phyloP scores from a whole-genome alignment of 768 basidiomycete genomes.

The Phaeotremella skinneri region DNA sequence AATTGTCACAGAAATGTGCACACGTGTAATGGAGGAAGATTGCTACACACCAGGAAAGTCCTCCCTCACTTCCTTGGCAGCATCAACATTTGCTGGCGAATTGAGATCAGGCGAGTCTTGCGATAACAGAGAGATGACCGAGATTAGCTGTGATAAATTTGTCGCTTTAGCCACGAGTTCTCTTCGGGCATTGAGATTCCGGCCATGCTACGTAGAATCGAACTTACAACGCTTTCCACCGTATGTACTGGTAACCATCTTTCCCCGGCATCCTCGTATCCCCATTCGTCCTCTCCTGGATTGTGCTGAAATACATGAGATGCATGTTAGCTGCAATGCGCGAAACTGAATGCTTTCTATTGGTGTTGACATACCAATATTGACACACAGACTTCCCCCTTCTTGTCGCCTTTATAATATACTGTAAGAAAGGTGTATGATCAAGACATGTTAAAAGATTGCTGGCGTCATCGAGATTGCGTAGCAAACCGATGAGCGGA shows the following conservation, averaged over 20 bases:
- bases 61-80: slow-evolving; percentile 59
- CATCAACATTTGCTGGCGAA: slow-evolving; percentile 94
- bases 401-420: slow-evolving; percentile 53
- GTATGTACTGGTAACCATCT: slow-evolving; percentile 97
- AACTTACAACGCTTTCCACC: slow-evolving; percentile 85
- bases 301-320: slow-evolving; percentile 63
- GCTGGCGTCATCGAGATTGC: too few relatives aligned
- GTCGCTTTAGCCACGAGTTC: neutral
- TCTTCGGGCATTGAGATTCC: neutral
- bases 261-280: slow-evolving; percentile 95
- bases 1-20: neutral
- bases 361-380: slow-evolving; percentile 51
- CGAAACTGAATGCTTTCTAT: neutral
- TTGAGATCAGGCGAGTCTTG: slow-evolving; percentile 86
- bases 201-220: neutral
- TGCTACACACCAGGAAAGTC: slow-evolving; percentile 43
- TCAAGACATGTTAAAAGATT: neutral
- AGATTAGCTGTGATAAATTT: slow-evolving; percentile 66
- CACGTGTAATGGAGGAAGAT: neutral
- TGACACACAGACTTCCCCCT: slow-evolving; percentile 56
- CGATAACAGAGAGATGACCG: slow-evolving; percentile 92
- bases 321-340: slow-evolving; percentile 9
- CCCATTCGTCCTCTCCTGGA: slow-evolving; percentile 88
- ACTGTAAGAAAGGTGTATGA: slow-evolving; percentile 35
- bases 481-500: neutral